Evolutionary conservation across 2,329 filamentous ascomycete species (phyloP), one percentile per base, ranked within the genome.

Genomic region (Colletotrichum cordylinicola): DNA sequence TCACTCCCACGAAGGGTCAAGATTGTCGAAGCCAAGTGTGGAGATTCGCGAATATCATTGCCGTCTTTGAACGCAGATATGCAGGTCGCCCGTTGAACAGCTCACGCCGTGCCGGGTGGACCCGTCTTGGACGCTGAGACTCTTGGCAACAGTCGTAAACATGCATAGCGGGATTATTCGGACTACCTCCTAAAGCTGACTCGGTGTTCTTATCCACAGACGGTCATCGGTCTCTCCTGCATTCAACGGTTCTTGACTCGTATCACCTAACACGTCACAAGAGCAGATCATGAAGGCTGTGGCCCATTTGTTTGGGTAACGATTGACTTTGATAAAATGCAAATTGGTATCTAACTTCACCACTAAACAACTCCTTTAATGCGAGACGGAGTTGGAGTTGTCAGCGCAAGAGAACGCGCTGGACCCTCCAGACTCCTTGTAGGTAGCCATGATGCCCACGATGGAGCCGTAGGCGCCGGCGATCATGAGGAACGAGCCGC

Each of bases 381-480:
- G 55, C 16, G 27, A 37, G 6, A 73, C 70, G 4, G 81, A 82
- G 64, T 82, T 81, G 6, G 86, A 86, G 80, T 88, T 88, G 66
- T 88, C 86, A 0, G 83, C 84, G 65, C 86, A 88, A 2, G 86
- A 85, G 82, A 85, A 88, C 0, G 85, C 85, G 1, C 79, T 78
- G 4, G 85, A 84, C 0, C 84, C 85, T 2, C 82, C 83, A 6
- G 79, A 79, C 6, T 76, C 76, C n/a, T 80, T 79, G 70, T 87
- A 86, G 1, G 80, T 80, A 8, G 84, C 80, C 8, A 85, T 82
- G 39, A 87, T 86, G 5, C 79, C 81, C 9, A 86, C 80, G 8
- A 88, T 79, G 0, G 86, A 86, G 1, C 86, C 86, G 65, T 88
- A 88, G 0, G 86, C 88, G 2, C 86, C 87, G 6, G 81, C 84